Percentiles rank a stretch among this genome's conserved stretches.
Conservation (phyloP, 2,329 filamentous ascomycete genomes). For the Pseudopithomyces maydicus region DNA sequence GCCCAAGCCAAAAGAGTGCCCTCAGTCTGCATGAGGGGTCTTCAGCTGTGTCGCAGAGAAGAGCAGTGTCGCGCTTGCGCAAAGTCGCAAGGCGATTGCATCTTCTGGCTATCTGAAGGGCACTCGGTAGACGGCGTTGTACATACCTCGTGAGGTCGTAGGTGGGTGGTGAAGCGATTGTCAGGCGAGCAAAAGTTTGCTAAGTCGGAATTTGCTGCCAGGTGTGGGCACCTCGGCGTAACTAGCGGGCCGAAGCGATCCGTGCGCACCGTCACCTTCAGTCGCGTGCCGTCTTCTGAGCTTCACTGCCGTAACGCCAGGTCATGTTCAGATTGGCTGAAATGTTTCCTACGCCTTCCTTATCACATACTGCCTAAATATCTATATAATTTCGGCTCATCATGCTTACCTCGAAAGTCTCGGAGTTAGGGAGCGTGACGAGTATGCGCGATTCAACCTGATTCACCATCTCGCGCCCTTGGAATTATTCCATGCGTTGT, state of each 20-base stretch:
- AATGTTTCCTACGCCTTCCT: no score
- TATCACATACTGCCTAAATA: no score
- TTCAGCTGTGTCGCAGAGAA: constrained; percentile 65
- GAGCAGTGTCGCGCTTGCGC: constrained; percentile 51
- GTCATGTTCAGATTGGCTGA: not conserved
- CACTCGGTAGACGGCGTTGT: constrained; percentile 41
- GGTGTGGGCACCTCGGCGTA: constrained; percentile 18
- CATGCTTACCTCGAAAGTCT: no score
- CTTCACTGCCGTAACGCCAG: not conserved
- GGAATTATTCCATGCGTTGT: no score
- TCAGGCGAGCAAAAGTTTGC: constrained; percentile 20
- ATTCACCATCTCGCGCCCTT: no score
- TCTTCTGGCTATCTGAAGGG: constrained; percentile 58
- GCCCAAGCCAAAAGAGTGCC: constrained; percentile 74
- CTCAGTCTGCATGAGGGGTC: constrained; percentile 64
- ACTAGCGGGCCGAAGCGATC: constrained; percentile 21
- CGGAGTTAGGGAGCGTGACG: no score
- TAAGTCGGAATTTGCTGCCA: constrained; percentile 19
- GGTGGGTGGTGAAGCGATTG: constrained; percentile 28
- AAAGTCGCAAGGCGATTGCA: constrained; percentile 47
- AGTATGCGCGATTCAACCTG: no score
- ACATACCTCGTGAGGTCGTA: constrained; percentile 46
- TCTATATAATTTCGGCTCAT: no score
- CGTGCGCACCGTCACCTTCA: constrained; percentile 20
- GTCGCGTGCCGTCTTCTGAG: not conserved